Conservation (phyloP, 495 filamentous ascomycete species). For the Neurospora sp. region DNA sequence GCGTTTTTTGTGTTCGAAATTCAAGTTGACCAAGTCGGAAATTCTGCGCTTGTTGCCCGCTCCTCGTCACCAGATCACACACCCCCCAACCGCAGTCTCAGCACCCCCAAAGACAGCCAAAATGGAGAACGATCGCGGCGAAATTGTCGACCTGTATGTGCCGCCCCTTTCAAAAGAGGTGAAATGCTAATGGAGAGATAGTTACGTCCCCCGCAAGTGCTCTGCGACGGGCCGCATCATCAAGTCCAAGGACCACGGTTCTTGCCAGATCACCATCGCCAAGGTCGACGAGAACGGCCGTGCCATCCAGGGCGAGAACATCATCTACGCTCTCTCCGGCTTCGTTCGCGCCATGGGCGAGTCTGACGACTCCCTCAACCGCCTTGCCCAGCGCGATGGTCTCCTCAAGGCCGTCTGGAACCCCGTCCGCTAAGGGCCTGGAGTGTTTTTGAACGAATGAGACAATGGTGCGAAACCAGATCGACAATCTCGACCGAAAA, state of each 20-base stretch:
- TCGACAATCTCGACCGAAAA: background rate
- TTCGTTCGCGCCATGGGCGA: constrained; percentile 98
- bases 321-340: constrained; percentile 92
- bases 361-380: constrained; percentile 92
- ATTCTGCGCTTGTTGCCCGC: constrained; percentile 17
- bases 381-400: constrained; percentile 89
- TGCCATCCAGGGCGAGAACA: constrained; percentile 87
- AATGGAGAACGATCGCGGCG: constrained; percentile 50
- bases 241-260: constrained; percentile 97
- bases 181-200: constrained; percentile 20
- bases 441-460: constrained; percentile 3
- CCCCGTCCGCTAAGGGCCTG: constrained; percentile 53
- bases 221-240: constrained; percentile 94
- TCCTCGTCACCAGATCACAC: constrained; percentile 17
- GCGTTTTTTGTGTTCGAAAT: constrained; percentile 15
- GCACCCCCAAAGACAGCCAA: constrained; percentile 21
- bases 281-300: constrained; percentile 97
- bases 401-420: constrained; percentile 95
- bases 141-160: constrained; percentile 92
- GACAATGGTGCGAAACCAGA: constrained; percentile 11
- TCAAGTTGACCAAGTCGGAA: constrained; percentile 14
- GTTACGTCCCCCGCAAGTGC: constrained; percentile 99
- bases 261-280: constrained; percentile 80
- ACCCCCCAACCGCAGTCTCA: constrained; percentile 18
- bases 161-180: too few species aligned